These are phyloP conservation scores for Seiridium cupressi DNA, from an alignment of 2,329 filamentous ascomycete species.

Conservation along the genomic window DNA sequence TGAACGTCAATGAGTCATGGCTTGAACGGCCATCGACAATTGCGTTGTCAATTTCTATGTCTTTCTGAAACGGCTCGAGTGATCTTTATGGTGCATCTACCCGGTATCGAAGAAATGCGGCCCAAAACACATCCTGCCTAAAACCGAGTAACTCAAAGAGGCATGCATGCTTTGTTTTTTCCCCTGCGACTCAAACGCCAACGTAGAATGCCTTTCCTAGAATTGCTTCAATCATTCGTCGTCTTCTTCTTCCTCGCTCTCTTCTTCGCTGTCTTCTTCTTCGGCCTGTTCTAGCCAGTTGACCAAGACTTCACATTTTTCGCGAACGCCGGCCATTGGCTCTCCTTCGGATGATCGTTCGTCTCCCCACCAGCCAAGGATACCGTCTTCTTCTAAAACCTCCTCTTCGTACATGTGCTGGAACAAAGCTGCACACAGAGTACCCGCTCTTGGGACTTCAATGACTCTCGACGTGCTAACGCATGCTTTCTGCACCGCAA, in stretches of 20 bases:
- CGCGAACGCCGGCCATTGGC: slow-evolving; percentile 67
- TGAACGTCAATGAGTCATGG: too few species aligned
- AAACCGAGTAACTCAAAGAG: too few species aligned
- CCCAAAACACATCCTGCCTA: too few species aligned
- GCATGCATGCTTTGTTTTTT: neutral
- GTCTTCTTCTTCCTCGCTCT: slow-evolving; percentile 57
- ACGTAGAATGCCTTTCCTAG: slow-evolving; percentile 1
- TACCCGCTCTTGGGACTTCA: slow-evolving; percentile 48
- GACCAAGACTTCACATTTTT: slow-evolving; percentile 74
- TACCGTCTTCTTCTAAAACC: slow-evolving; percentile 83
- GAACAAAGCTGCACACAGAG: slow-evolving; percentile 71
- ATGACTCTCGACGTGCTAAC: slow-evolving; percentile 61
- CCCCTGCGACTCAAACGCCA: neutral
- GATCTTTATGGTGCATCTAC: too few species aligned
- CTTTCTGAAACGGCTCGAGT: too few species aligned
- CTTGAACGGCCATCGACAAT: too few species aligned
- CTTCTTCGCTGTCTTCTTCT: slow-evolving; percentile 69
- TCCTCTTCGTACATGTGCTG: slow-evolving; percentile 86
- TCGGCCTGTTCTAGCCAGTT: slow-evolving; percentile 81
- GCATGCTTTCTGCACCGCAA: slow-evolving; percentile 80
- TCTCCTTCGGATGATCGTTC: slow-evolving; percentile 64
- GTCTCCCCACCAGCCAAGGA: slow-evolving; percentile 86
- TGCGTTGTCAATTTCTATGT: too few species aligned
- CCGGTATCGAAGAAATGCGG: too few species aligned
- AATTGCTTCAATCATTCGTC: neutral